Evolutionary conservation across 164 flowering plant genomes (phyloP), one percentile per base, ranked within the genome.

Genomic region (Liriodendron chinense): DNA sequence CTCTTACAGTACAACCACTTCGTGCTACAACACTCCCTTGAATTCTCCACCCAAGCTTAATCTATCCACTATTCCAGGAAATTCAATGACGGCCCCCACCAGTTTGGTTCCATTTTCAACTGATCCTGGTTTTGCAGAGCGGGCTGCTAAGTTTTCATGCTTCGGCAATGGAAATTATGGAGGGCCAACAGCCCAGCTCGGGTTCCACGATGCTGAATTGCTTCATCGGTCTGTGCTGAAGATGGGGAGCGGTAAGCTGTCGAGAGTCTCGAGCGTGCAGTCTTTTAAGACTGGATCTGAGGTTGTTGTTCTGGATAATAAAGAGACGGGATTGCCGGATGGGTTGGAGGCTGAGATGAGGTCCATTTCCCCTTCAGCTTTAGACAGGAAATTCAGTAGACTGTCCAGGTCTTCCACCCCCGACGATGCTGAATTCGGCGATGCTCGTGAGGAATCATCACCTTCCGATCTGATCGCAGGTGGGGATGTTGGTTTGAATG

Each of bases 111-210:
- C 87, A 3, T 83, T 93, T 34, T 49, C 88, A 0, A 73, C 89
- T 9, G 98, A 91, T 82, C 94, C 97, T 18, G 98, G 92, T 7
- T 94, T 94, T 43, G 94, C 86, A 0, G 95, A 91, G 78, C 80
- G 98, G 75, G 98, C 97, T 26, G 97, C 97, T 0, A 89, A 85
- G 74, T 89, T 83, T 69, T 91, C 98, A 1, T 86, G 89, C 75
- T 94, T 92, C 57, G 86, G 93, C 0, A 83, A 82, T 73, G 50
- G 85, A 68, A 89, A 78, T 74, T 84, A 83, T 73, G 78, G 80
- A 16, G 87, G 89, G 3, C 56, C 82, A 47, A 79, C 70, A 10
- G 71, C 72, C 26, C 89, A 81, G 74, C 68, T 83, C 7, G 85
- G 83, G 63, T 48, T 70, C 24, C 83, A 68, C 28, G 83, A 80